Percentiles rank a stretch among this genome's conserved stretches.
Evolutionary conservation across 2,329 filamentous ascomycete species (phyloP).

Genomic region (Mollisiaceae sp.): DNA sequence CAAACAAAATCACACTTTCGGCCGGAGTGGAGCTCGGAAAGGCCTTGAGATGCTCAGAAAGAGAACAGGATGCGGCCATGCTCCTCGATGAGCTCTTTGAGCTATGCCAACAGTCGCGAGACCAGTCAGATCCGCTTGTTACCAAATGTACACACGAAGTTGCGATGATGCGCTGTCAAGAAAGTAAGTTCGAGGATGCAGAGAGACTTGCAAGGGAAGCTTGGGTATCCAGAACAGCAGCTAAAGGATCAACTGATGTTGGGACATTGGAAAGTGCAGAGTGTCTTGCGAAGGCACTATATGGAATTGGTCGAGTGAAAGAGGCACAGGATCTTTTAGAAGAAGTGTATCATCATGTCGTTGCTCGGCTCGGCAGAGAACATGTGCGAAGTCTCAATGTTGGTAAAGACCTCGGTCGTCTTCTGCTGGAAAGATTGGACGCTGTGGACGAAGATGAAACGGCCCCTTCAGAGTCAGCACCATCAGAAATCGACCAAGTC

Average conservation of each 20-base stretch:
- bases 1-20: neutral
- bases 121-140: neutral
- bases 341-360: neutral
- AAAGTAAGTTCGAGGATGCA: constrained; percentile 1
- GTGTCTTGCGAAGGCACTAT: neutral
- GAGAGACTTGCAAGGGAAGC: neutral
- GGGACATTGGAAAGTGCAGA: constrained; percentile 4
- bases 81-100: neutral
- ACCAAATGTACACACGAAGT: neutral
- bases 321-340: neutral
- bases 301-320: neutral
- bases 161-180: neutral
- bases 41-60: constrained; percentile 6
- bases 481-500: neutral
- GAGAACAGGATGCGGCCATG: neutral
- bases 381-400: neutral
- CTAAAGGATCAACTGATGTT: constrained; percentile 1
- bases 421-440: constrained; percentile 1
- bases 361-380: constrained; percentile 1
- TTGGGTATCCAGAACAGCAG: neutral
- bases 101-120: neutral
- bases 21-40: neutral
- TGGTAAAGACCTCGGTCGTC: neutral
- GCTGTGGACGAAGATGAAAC: neutral
- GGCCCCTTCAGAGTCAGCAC: neutral